Percentiles rank a stretch among this genome's conserved stretches.
Evolutionary conservation across 805 yeast genomes (phyloP).

Genomic region (Ogataea ramenticola): DNA sequence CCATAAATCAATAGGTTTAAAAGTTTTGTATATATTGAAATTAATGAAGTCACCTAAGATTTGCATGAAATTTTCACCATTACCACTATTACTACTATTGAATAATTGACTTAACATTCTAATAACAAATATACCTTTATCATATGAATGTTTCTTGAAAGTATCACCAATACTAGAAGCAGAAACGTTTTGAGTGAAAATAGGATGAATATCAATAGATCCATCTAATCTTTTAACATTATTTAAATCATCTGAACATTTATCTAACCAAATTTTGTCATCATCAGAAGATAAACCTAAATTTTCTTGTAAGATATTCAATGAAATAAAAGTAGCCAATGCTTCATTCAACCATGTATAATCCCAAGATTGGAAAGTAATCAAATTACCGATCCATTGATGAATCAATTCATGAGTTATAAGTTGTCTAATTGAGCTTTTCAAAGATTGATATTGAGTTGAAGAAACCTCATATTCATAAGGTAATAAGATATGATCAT

Average conservation of each 20-base stretch:
- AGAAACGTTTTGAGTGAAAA: slow-evolving; percentile 29
- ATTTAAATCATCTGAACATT: slow-evolving; percentile 19
- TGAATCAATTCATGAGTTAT: slow-evolving; percentile 70
- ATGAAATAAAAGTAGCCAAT: slow-evolving; percentile 64
- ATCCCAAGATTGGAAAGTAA: slow-evolving; percentile 62
- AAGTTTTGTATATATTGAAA: slow-evolving; percentile 26
- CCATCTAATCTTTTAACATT: slow-evolving; percentile 31
- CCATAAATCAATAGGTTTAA: slow-evolving; percentile 53
- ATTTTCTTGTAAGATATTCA: slow-evolving; percentile 16
- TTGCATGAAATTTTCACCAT: slow-evolving; percentile 19
- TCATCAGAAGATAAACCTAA: slow-evolving; percentile 15
- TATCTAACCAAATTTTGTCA: slow-evolving; percentile 26
- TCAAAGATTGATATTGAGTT: slow-evolving; percentile 5
- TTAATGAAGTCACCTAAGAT: slow-evolving; percentile 33
- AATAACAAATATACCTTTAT: slow-evolving; percentile 48
- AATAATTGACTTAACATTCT: slow-evolving; percentile 3
- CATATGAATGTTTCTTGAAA: slow-evolving; percentile 44
- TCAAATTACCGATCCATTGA: slow-evolving; percentile 71
- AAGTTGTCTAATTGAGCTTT: slow-evolving; percentile 38
- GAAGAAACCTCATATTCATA: slow-evolving; percentile 14
- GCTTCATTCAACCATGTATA: slow-evolving; percentile 71
- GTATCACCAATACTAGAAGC: slow-evolving; percentile 36
- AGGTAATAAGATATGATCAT: slow-evolving; percentile 39
- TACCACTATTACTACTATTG: too few species aligned
- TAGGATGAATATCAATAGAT: slow-evolving; percentile 22